Base-by-base conservation (phyloP, 1,284 basidiomycete genomes). In the Inonotus hispidus region DNA sequence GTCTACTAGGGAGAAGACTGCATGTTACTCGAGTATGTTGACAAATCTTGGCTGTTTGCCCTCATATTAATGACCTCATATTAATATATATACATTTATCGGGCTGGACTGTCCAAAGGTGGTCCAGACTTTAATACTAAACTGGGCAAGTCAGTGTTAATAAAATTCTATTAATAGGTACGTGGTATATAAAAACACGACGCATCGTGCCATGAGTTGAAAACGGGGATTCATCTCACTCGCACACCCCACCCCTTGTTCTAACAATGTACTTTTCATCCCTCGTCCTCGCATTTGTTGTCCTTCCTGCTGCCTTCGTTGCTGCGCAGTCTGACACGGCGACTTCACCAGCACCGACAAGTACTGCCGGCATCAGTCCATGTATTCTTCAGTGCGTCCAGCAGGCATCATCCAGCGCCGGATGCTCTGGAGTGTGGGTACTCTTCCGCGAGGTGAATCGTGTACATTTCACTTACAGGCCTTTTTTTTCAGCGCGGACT, bases 321-420 rank as follows among this genome's bases (percentile, higher is more conserved):
- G 41, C 10, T 37, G 61, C 61, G 8, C 61, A 62, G 43, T 53
- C 56, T 8, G n/a, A 16, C 38, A 46, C 61, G 10, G 39, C 21
- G 8, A n/a, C 54, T 16, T 16, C 56, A 21, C 56, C 61, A 2
- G 11, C 54, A 39, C 59, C 65, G 38, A 63, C 53, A n/a, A 38
- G 43, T 14, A 57, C 58, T 1, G 21, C 11, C 27, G 38, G 52
- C 23, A 35, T 66, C 25, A 49, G 58, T 19, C 32, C 62, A 5
- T 66, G 65, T 39, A 37, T 65, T 19, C 46, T 66, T 45, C 53
- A 50, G n/a, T 66, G 65, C 50, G 58, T 62, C n/a, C 55, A 56
- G 1, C 45, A 35, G 13, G 64, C 64, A 16, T 53, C 61, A 19
- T 23, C 61, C 5, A 43, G 32, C 43, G 61, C 64, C 2, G 65